These are phyloP conservation scores for Pseudonitzschia multistriata DNA, from an alignment of 108 stramenopile species.

Conservation along the genomic window DNA sequence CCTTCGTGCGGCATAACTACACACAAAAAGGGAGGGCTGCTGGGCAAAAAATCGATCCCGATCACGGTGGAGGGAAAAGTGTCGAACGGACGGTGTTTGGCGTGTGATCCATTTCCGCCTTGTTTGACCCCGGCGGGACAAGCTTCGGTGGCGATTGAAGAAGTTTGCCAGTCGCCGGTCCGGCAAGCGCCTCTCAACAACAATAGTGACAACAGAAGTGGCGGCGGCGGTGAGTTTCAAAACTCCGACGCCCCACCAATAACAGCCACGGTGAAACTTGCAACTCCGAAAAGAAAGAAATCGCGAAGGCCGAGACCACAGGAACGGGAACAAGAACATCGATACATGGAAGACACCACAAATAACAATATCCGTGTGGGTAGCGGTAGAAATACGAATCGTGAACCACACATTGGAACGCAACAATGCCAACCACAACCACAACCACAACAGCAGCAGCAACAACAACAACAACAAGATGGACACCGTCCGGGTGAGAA, in stretches of 20 bases:
- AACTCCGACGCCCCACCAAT: too few relatives aligned
- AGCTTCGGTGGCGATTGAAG: not conserved
- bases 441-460: too few relatives aligned
- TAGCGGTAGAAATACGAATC: too few relatives aligned
- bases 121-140: not conserved
- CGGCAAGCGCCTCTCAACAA: not conserved
- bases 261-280: not conserved
- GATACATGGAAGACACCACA: too few relatives aligned
- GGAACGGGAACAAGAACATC: too few relatives aligned
- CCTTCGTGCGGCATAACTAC: constrained; percentile 38
- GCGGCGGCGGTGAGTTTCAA: too few relatives aligned
- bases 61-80: constrained; percentile 36
- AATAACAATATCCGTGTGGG: too few relatives aligned
- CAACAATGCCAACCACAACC: too few relatives aligned
- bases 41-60: constrained; percentile 40
- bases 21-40: constrained; percentile 28
- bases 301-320: not conserved
- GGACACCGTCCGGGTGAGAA: too few relatives aligned
- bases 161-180: not conserved
- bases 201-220: not conserved
- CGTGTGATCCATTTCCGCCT: constrained; percentile 33
- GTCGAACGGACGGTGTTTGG: constrained; percentile 39
- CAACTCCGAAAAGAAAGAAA: not conserved
- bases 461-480: constrained; percentile 2
- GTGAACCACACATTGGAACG: too few relatives aligned